Conservation (phyloP, 2,329 filamentous ascomycete genomes). For the Xylariaceae sp. region DNA sequence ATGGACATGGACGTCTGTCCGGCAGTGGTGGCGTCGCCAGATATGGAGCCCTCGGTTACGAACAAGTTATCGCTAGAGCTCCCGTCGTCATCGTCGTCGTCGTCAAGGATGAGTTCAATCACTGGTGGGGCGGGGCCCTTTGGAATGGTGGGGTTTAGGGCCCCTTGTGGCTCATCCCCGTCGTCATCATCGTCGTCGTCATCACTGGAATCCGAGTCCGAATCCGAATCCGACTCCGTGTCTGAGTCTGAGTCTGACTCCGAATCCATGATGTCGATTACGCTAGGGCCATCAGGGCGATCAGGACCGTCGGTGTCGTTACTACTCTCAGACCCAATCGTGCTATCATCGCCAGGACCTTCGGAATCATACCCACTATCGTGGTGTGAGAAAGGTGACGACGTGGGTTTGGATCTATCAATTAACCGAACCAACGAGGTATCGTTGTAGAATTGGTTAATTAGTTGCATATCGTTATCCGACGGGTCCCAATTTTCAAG, state of each 20-base stretch:
- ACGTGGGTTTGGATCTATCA: slow-evolving; percentile 2
- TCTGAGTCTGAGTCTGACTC: neutral
- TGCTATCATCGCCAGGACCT: neutral
- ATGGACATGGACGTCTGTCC: neutral
- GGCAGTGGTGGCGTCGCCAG: neutral
- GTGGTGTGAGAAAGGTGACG: neutral
- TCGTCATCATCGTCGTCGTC: neutral
- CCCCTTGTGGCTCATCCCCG: no score
- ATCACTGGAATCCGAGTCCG: neutral
- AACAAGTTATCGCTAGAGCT: slow-evolving; percentile 8
- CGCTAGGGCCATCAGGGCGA: neutral
- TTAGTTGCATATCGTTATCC: slow-evolving; percentile 21
- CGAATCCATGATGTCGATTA: neutral
- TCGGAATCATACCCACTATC: neutral
- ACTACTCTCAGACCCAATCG: neutral
- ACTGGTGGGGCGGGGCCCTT: neutral
- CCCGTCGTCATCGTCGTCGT: slow-evolving; percentile 2
- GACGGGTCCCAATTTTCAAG: slow-evolving; percentile 20
- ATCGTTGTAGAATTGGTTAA: slow-evolving; percentile 30
- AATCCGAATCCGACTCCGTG: neutral
- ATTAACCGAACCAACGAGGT: neutral
- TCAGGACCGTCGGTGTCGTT: slow-evolving; percentile 2
- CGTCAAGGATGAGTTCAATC: neutral
- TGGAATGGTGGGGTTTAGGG: neutral
- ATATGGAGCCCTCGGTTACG: slow-evolving; percentile 1